Evolutionary conservation across 192 early-diverging fungal species (phyloP), one percentile per base, ranked within the genome.

Genomic region (Umbelopsis sp.): DNA sequence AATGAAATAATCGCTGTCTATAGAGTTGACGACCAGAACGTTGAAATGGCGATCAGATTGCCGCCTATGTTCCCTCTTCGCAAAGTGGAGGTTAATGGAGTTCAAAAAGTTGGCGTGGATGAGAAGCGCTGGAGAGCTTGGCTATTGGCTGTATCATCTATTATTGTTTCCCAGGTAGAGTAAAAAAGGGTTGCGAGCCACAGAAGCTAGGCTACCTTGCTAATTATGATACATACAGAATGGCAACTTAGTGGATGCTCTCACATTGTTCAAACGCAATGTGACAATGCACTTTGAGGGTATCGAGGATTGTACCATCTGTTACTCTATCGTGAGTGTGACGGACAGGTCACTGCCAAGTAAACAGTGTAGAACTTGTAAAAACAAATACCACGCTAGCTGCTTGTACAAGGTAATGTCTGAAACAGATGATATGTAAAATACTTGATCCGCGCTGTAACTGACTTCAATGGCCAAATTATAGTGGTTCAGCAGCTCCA

Each of bases 251-350:
- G 88, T 91, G 49, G 92, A 94, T 71, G 93, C 92, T 0, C 77
- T 98, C 51, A 82, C 83, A 5, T 76, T 95, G 66, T 91, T 96
- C 70, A 81, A 92, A 49, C 89, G 88, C 68, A 99, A 99, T 75
- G 88, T 96, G 22, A 83, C 84, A n/a, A 80, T 95, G 43, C 96
- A 97, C 75, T 97, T 98, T 83, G 91, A 93, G 44, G 97, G 96
- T n/a, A 91, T 96, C 38, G 97, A 98, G 73, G 96, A 98, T 76
- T 99, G 97, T 74, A 89, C 93, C 2, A 98, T 99, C 74, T 98
- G 97, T 83, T 99, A 98, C 76, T 97, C 95, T 25, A 91, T 98
- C 52, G 93, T 99, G 20, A 92, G 94, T 41, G 86, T 93, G 3
- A 82, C 92, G 66, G 96, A 98, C 80, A 84, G 91, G 65, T 88